phyloP scores from a whole-genome alignment of 1,139 yeast species.

The Saccharomycopsis phalli region DNA sequence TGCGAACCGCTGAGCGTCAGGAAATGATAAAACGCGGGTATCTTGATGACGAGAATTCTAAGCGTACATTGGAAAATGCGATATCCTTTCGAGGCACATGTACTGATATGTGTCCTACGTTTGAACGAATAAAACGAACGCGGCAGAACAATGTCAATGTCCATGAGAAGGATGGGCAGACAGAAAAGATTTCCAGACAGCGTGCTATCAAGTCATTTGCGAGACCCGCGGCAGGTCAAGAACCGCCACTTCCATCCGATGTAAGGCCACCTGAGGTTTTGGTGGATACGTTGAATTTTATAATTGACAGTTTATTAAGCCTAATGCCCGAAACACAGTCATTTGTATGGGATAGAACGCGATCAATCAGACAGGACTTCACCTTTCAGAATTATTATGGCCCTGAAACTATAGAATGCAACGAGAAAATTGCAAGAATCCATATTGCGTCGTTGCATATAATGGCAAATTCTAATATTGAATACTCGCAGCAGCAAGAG shows the following conservation, averaged over 20 bases:
- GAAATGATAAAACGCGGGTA: slow-evolving; percentile 76
- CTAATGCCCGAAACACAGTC: slow-evolving; percentile 79
- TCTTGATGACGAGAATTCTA: slow-evolving; percentile 81
- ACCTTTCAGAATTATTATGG: slow-evolving; percentile 93
- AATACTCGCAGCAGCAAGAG: slow-evolving; percentile 91
- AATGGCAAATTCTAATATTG: slow-evolving; percentile 68
- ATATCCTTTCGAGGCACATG: slow-evolving; percentile 84
- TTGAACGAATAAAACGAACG: slow-evolving; percentile 82
- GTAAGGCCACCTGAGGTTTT: slow-evolving; percentile 87
- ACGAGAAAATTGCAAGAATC: slow-evolving; percentile 83
- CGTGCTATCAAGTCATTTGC: slow-evolving; percentile 89
- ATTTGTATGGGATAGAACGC: slow-evolving; percentile 97
- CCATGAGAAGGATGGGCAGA: slow-evolving; percentile 59
- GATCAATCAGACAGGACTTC: slow-evolving; percentile 94
- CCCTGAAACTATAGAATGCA: slow-evolving; percentile 88
- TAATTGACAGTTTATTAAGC: slow-evolving; percentile 54
- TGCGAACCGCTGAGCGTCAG: slow-evolving; percentile 69
- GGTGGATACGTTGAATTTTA: slow-evolving; percentile 54
- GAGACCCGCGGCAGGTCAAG: slow-evolving; percentile 97
- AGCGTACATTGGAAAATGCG: slow-evolving; percentile 80
- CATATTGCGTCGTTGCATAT: slow-evolving; percentile 77
- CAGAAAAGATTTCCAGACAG: slow-evolving; percentile 52
- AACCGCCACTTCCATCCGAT: slow-evolving; percentile 95
- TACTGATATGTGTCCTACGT: slow-evolving; percentile 88
- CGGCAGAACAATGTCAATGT: slow-evolving; percentile 80